Base-by-base conservation (phyloP, 805 yeast species). In the Saccharomycopsis fermentans region DNA sequence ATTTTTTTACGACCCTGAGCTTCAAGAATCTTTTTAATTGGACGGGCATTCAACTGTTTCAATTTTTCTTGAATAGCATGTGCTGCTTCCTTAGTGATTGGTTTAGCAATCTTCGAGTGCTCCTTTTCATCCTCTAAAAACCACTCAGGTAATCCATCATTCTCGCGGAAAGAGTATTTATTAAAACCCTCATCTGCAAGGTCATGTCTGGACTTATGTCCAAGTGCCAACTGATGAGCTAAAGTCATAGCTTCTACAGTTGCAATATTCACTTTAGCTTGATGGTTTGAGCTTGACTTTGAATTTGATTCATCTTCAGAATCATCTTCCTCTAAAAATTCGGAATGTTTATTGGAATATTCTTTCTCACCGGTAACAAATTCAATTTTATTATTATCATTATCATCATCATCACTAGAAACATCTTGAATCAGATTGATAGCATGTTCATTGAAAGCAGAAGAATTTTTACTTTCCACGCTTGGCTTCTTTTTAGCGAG, bases 161-260 rank as follows among this genome's bases (percentile, higher is more conserved):
- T 77, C 66, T 94, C 98, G 65, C 97, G 81, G 79, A 94, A 92
- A 2, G 98, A 83, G 65, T 90, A 88, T 71, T 89, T 84, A 71
- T 92, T 90, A 72, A 87, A 88, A 47, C 97, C 97, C 66, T 94
- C 97, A 67, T 90, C 90, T n/a, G 89, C 75, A 58, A 92, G 75
- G 67, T 90, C 96, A 65, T 88, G 85, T 69, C 86, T 90, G 55
- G 84, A 81, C 75, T 78, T 87, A 67, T 89, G 90, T 9, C 97
- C 97, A 27, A 90, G 71, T 0, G 98, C 99, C 43, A 94, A 77
- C 71, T 94, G 90, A 69, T 94, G 99, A 0, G 99, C 99, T 66
- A 94, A 75, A 0, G 99, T 94, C 99, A 94, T 94, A 4, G 97
- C 97, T 70, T 90, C 96, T 1, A 87, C 96, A 1, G 97, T 90